Evolutionary conservation across 371 early-diverging fungal species (phyloP).

Genomic region (Mucor indicus): DNA sequence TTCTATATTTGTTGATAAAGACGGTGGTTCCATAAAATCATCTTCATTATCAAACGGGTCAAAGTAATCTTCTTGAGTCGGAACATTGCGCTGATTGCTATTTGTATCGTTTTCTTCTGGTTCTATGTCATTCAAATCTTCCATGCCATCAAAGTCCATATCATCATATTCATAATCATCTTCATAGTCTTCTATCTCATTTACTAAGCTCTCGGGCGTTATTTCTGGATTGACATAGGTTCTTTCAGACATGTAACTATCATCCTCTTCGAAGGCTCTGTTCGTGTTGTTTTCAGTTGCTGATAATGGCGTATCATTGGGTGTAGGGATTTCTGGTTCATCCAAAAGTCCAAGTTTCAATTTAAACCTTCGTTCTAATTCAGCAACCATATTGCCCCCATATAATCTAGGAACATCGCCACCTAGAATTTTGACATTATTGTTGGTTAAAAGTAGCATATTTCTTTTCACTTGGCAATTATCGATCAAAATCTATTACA

Average conservation of each 20-base stretch:
- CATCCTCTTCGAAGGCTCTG: too few relatives aligned
- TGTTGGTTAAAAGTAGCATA: constrained; percentile 24
- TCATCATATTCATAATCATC: constrained; percentile 10
- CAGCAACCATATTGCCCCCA: constrained; percentile 27
- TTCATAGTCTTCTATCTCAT: not conserved
- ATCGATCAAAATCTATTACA: constrained; percentile 28
- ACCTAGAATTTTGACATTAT: constrained; percentile 29
- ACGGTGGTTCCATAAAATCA: not conserved
- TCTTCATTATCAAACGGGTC: not conserved
- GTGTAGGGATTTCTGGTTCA: not conserved
- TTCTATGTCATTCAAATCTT: not conserved
- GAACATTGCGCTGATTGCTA: not conserved
- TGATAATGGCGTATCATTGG: not conserved
- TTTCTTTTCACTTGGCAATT: constrained; percentile 32
- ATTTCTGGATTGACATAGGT: too few relatives aligned
- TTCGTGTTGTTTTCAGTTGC: not conserved
- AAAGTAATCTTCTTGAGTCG: not conserved
- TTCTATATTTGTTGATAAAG: not conserved
- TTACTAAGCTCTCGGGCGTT: not conserved
- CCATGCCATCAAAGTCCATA: not conserved
- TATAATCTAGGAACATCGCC: constrained; percentile 29
- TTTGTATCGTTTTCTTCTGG: not conserved
- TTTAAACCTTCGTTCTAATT: constrained; percentile 26
- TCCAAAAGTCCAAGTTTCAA: constrained; percentile 12
- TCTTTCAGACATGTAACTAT: too few relatives aligned